Evolutionary conservation across 202 grass and related monocot species (phyloP).

Genomic region (Schoenoplectus tabernaemontani): DNA sequence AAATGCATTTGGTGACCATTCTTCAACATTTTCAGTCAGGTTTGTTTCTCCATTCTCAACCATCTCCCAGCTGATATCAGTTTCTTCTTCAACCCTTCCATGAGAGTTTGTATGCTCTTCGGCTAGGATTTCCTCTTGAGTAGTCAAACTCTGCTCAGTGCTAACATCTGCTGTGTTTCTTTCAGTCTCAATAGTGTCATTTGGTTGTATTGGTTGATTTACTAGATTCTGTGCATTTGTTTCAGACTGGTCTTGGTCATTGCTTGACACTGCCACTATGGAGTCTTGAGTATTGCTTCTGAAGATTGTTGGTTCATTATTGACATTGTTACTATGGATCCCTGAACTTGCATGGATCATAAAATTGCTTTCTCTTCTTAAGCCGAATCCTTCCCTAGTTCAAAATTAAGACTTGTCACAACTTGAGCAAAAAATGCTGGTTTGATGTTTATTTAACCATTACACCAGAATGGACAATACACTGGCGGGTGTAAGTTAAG

Average conservation of each 20-base stretch:
- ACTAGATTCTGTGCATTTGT: background rate
- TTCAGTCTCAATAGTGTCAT: background rate
- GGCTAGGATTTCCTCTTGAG: slow-evolving; percentile 21
- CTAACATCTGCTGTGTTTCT: background rate
- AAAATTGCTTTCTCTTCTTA: slow-evolving; percentile 21
- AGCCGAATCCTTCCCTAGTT: slow-evolving; percentile 69
- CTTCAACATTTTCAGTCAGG: slow-evolving; percentile 24
- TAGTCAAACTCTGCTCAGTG: slow-evolving; percentile 3
- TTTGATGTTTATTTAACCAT: background rate
- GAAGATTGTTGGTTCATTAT: background rate
- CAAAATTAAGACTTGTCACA: slow-evolving; percentile 33
- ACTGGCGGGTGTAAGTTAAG: background rate
- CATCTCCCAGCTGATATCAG: slow-evolving; percentile 23
- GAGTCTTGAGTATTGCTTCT: slow-evolving; percentile 10
- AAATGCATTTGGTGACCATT: slow-evolving; percentile 54
- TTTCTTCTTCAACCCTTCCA: slow-evolving; percentile 28
- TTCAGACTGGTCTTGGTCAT: slow-evolving; percentile 7
- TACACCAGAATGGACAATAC: background rate
- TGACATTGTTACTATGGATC: slow-evolving; percentile 1
- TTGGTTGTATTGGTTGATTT: slow-evolving; percentile 17
- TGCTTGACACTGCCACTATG: background rate
- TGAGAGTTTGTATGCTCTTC: slow-evolving; percentile 32
- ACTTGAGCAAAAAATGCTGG: background rate
- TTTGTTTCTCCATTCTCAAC: slow-evolving; percentile 34
- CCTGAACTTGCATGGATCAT: slow-evolving; percentile 24